phyloP scores from a whole-genome alignment of 257 asterid species.

The Anisodus tanguticus region DNA sequence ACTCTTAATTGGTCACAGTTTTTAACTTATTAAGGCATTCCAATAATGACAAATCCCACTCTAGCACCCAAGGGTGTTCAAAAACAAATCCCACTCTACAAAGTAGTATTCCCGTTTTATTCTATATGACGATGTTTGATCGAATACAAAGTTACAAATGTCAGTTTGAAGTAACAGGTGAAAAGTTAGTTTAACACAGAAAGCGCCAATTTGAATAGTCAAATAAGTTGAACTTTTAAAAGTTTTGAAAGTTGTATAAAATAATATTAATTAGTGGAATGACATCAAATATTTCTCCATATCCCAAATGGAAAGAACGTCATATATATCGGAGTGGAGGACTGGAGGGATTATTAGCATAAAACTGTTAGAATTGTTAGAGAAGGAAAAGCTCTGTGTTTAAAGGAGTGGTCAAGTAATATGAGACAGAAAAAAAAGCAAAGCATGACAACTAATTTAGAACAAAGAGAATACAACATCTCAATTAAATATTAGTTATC shows the following conservation, averaged over 20 bases:
- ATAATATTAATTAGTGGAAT: not conserved
- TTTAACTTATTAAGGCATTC: not conserved
- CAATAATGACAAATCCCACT: not conserved
- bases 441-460: not conserved
- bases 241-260: constrained; percentile 10
- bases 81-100: no score
- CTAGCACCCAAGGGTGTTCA: no score
- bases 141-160: not conserved
- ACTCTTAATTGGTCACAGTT: not conserved
- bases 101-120: not conserved
- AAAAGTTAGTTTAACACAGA: not conserved
- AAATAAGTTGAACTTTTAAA: not conserved
- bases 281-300: not conserved
- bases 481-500: not conserved
- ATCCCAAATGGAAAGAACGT: constrained; percentile 12
- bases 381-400: not conserved
- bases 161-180: not conserved
- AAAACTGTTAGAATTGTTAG: not conserved
- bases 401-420: not conserved
- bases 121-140: not conserved
- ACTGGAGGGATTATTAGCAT: constrained; percentile 9
- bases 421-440: not conserved
- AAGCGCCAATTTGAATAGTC: not conserved
- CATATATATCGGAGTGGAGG: not conserved
- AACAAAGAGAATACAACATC: not conserved